Base-by-base conservation (phyloP, 129 eudicot species). In the Pulicaria dysenterica region DNA sequence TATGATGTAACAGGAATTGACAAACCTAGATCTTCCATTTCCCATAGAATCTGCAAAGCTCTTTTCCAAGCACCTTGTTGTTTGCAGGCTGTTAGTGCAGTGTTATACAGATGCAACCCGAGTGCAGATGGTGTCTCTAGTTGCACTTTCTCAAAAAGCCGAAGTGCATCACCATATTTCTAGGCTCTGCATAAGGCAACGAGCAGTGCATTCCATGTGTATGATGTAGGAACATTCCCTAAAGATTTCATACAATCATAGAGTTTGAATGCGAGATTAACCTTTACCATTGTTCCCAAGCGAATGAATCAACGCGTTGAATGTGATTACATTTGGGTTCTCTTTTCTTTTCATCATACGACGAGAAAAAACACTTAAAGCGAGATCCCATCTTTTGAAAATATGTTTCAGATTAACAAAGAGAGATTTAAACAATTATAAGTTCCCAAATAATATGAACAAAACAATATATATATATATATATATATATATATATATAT, bases 141-240 rank as follows among this genome's bases (percentile, higher is more conserved):
- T 46, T 83, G 87, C 36, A 95, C 74, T 39, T 69, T 77, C 53
- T 86, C 86, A 72, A 90, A 95, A 57, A 90, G 82, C 65, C 51
- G 70, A 69, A 95, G 86, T 1, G 91, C 99, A 79, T 88, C 91
- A 60, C 78, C 77, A 38, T 95, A 82, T 79, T 73, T 81, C 55
- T 90, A 81, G 12, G 90, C 94, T 79, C 85, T 81, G 64, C 90
- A 83, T 68, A 90, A 73, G 40, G 97, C 94, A 75, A 85, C 79
- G 50, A 95, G 85, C 79, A 95, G 60, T 3, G 93, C 89, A 39
- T 95, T 90, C 99, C 99, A 95, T 4, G 99, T 88, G 83, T 88
- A 88, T 15, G 96, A 76, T 70, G 92, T 94, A 1, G 97, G 96
- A 62, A 37, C 43, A 63, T 84, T 83, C 16, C 96, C 91, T 72